Evolutionary conservation across 139 green algal species (phyloP).

Genomic region (Raphidocelis subcapitata): DNA sequence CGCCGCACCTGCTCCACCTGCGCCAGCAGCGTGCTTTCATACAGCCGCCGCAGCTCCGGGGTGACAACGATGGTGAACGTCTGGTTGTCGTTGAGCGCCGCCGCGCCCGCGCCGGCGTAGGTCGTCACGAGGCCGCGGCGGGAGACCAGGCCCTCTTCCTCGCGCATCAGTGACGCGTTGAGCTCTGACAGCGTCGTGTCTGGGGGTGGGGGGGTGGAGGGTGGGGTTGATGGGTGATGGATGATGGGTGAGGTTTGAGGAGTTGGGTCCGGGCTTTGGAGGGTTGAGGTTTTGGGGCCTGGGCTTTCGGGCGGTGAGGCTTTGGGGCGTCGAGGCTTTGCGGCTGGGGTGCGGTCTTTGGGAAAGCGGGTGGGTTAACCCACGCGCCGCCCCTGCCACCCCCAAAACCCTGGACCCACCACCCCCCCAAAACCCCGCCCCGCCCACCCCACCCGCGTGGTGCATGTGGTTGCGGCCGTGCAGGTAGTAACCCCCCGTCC

Average conservation of each 20-base stretch:
- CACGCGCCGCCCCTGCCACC: too few relatives aligned
- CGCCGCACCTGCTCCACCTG: slow-evolving; percentile 43
- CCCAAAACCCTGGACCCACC: too few relatives aligned
- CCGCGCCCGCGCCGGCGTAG: slow-evolving; percentile 22
- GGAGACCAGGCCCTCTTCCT: slow-evolving; percentile 58
- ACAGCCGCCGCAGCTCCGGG: slow-evolving; percentile 38
- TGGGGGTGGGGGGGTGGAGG: not conserved
- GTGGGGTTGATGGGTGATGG: too few relatives aligned
- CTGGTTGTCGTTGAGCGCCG: slow-evolving; percentile 49
- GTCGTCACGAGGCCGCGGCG: slow-evolving; percentile 46
- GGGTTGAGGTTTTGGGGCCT: too few relatives aligned
- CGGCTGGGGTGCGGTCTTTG: too few relatives aligned
- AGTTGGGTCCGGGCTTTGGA: too few relatives aligned
- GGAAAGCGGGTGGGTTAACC: too few relatives aligned
- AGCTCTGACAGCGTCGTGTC: slow-evolving; percentile 37
- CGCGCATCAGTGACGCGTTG: slow-evolving; percentile 54
- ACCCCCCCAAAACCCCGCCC: not conserved
- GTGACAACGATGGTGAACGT: slow-evolving; percentile 54
- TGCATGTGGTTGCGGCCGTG: slow-evolving; percentile 64
- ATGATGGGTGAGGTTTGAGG: too few relatives aligned
- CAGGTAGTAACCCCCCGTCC: slow-evolving; percentile 61
- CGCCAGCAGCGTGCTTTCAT: slow-evolving; percentile 53
- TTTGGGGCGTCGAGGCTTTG: too few relatives aligned
- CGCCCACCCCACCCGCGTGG: slow-evolving; percentile 32
- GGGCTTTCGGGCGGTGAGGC: too few relatives aligned